Conservation (phyloP, 768 basidiomycete genomes). For the Erythrobasidium yunnanense region DNA sequence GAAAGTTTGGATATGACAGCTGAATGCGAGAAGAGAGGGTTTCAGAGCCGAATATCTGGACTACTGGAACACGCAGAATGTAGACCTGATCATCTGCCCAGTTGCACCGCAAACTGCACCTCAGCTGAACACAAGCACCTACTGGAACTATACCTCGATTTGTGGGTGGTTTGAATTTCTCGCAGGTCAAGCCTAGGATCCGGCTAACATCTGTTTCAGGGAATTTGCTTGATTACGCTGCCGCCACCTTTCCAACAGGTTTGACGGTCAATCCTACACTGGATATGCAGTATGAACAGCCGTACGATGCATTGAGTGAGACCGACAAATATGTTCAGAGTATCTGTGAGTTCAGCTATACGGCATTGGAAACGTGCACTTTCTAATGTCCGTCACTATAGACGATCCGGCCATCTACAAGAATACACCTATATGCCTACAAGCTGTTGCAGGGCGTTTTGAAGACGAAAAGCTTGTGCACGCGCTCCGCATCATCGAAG, state of each 20-base stretch:
- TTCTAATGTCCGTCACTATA: neutral
- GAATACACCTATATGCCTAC: neutral
- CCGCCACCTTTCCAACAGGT: neutral
- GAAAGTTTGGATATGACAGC: neutral
- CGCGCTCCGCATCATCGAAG: neutral
- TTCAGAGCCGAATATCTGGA: constrained; percentile 7
- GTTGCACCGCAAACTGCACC: constrained; percentile 15
- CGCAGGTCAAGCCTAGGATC: neutral
- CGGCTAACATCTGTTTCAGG: neutral
- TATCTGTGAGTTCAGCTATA: neutral
- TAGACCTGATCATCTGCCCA: constrained; percentile 18
- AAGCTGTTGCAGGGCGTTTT: neutral
- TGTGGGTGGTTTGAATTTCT: neutral
- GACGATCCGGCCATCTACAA: neutral
- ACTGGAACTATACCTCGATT: constrained; percentile 5
- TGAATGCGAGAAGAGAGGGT: neutral
- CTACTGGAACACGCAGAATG: neutral
- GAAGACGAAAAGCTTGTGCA: neutral
- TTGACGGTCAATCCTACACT: neutral
- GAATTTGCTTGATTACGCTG: neutral
- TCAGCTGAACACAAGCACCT: constrained; percentile 8
- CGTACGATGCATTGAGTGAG: neutral
- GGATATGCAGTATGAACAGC: neutral
- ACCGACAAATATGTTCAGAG: neutral
- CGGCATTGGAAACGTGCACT: neutral